phyloP scores from a whole-genome alignment of 1,284 basidiomycete species.

The Ustilago tritici region DNA sequence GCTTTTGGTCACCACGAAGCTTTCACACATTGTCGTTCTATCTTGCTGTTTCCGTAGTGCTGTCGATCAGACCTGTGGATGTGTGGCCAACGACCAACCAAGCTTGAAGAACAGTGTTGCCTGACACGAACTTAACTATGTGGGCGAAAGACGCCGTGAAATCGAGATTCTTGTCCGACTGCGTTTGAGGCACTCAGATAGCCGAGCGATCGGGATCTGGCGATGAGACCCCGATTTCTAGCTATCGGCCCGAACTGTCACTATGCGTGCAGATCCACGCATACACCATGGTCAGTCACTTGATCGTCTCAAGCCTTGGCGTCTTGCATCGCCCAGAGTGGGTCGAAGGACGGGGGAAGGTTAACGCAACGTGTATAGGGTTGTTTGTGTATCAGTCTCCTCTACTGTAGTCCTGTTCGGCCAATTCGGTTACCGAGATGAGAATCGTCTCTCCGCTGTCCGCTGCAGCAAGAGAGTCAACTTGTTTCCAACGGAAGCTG shows the following conservation, averaged over 20 bases:
- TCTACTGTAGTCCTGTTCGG: background rate
- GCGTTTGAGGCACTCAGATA: background rate
- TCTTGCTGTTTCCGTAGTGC: background rate
- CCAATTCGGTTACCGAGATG: background rate
- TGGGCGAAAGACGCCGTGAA: background rate
- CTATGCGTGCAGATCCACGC: background rate
- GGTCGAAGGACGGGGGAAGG: background rate
- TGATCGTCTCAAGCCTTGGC: constrained; percentile 7
- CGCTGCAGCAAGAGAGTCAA: background rate
- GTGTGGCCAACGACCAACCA: background rate
- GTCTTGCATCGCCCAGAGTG: constrained; percentile 1
- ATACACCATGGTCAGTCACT: background rate
- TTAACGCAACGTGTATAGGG: background rate
- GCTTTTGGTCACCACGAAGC: background rate
- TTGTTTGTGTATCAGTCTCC: background rate
- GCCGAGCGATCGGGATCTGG: background rate
- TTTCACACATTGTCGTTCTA: background rate
- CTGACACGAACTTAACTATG: no score
- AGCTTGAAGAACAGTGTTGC: no score
- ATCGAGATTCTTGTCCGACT: background rate
- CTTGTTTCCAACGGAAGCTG: constrained; percentile 15
- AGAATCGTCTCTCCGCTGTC: background rate
- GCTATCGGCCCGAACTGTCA: background rate
- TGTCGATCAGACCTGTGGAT: background rate
- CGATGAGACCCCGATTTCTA: background rate